Evolutionary conservation across 1,284 basidiomycete genomes (phyloP).

Genomic region (Earliella scabrosa): DNA sequence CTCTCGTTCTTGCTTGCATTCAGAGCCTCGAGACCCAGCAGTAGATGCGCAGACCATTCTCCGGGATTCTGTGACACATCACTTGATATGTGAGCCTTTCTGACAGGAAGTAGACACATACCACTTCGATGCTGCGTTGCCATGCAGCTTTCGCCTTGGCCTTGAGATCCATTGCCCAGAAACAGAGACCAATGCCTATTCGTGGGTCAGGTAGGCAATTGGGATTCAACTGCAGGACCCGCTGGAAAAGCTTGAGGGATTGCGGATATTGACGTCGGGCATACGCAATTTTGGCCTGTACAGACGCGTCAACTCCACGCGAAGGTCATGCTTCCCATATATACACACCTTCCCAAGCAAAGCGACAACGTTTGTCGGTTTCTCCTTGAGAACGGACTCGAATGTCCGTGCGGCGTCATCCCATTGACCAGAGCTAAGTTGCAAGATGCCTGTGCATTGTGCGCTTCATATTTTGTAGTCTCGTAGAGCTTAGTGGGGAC

Average conservation of each 20-base stretch:
- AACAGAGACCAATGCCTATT: constrained; percentile 90
- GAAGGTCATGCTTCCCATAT: background rate
- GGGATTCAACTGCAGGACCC: constrained; percentile 78
- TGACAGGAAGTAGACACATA: constrained; percentile 43
- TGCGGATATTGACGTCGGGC: constrained; percentile 77
- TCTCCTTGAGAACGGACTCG: constrained; percentile 77
- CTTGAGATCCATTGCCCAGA: constrained; percentile 86
- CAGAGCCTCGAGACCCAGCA: constrained; percentile 84
- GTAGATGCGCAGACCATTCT: constrained; percentile 75
- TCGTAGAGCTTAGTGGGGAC: background rate
- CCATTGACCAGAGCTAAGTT: constrained; percentile 79
- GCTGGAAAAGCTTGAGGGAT: constrained; percentile 84
- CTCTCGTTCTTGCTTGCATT: constrained; percentile 77
- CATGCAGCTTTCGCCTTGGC: constrained; percentile 83
- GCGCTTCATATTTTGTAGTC: background rate
- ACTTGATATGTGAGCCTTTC: background rate
- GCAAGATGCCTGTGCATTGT: constrained; percentile 65
- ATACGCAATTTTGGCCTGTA: constrained; percentile 82
- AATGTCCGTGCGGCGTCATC: constrained; percentile 82
- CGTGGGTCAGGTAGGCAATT: constrained; percentile 86
- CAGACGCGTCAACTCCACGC: too few relatives aligned
- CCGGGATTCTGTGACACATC: constrained; percentile 62
- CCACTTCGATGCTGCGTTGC: constrained; percentile 84
- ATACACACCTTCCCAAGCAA: constrained; percentile 72
- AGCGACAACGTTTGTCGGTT: constrained; percentile 84